Conservation (phyloP, 2,329 filamentous ascomycete species). For the Parastagonospora avenae region DNA sequence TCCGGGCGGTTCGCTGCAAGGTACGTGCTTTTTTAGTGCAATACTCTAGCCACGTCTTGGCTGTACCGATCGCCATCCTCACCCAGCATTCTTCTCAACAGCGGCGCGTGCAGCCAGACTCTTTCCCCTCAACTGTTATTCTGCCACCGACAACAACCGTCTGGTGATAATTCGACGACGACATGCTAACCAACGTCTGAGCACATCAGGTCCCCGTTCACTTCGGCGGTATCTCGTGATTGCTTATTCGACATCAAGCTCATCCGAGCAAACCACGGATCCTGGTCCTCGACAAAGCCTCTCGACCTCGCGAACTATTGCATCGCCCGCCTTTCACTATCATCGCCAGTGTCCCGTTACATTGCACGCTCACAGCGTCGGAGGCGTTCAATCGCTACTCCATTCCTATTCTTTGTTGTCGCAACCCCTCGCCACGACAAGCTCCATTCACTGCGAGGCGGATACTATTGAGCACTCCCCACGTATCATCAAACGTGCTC, state of each 20-base stretch:
- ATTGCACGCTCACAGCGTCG: slow-evolving; percentile 14
- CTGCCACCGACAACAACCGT: slow-evolving; percentile 10
- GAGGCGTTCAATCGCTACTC: slow-evolving; percentile 33
- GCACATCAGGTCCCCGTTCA: background rate
- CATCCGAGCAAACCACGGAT: background rate
- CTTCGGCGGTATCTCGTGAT: slow-evolving; percentile 1
- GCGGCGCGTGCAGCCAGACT: slow-evolving; percentile 3
- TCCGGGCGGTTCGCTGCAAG: background rate
- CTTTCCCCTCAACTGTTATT: background rate
- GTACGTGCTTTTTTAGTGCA: background rate
- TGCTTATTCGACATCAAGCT: background rate
- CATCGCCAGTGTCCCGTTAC: background rate
- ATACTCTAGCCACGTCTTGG: slow-evolving; percentile 5
- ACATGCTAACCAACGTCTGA: slow-evolving; percentile 31
- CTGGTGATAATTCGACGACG: slow-evolving; percentile 13
- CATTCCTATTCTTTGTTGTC: slow-evolving; percentile 10
- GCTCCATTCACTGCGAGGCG: slow-evolving; percentile 10
- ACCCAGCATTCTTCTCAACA: slow-evolving; percentile 33
- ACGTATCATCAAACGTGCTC: slow-evolving; percentile 1
- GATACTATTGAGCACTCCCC: background rate
- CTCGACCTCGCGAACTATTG: slow-evolving; percentile 7
- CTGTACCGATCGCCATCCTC: slow-evolving; percentile 9
- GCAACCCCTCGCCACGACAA: slow-evolving; percentile 7
- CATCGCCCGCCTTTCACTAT: background rate
- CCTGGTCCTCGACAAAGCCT: background rate